Evolutionary conservation across 2,329 filamentous ascomycete species (phyloP).

Genomic region (Beauveria sp.): DNA sequence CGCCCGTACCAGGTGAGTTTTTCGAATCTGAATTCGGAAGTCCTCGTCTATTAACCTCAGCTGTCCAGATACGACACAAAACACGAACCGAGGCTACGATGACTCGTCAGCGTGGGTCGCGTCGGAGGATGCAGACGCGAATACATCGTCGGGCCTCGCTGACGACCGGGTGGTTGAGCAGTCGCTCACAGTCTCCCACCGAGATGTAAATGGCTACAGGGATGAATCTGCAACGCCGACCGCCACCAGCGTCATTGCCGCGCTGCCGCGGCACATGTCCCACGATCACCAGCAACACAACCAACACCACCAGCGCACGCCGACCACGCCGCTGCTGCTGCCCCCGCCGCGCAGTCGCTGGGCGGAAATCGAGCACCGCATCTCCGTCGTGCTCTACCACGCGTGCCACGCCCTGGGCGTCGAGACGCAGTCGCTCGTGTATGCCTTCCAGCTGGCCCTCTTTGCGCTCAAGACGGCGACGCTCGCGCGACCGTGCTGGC

Average conservation of each 20-base stretch:
- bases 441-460: constrained; percentile 45
- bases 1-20: constrained; percentile 38
- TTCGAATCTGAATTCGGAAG: no score
- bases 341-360: constrained; percentile 36
- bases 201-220: neutral
- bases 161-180: neutral
- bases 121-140: neutral
- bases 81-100: constrained; percentile 17
- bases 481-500: constrained; percentile 62
- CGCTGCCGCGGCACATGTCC: neutral
- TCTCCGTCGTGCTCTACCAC: constrained; percentile 28
- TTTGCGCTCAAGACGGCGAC: constrained; percentile 64
- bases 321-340: constrained; percentile 39
- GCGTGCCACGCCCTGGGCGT: constrained; percentile 18
- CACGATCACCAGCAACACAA: neutral
- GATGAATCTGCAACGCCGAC: neutral
- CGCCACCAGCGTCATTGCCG: neutral
- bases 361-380: constrained; percentile 26
- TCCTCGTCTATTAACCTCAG: neutral
- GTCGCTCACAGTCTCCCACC: constrained; percentile 6
- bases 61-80: constrained; percentile 6
- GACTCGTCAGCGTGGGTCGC: neutral
- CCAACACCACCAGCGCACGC: neutral
- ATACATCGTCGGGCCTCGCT: neutral
- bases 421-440: constrained; percentile 26